Base-by-base conservation (phyloP, 495 filamentous ascomycete genomes). In the Penicillium manginii region DNA sequence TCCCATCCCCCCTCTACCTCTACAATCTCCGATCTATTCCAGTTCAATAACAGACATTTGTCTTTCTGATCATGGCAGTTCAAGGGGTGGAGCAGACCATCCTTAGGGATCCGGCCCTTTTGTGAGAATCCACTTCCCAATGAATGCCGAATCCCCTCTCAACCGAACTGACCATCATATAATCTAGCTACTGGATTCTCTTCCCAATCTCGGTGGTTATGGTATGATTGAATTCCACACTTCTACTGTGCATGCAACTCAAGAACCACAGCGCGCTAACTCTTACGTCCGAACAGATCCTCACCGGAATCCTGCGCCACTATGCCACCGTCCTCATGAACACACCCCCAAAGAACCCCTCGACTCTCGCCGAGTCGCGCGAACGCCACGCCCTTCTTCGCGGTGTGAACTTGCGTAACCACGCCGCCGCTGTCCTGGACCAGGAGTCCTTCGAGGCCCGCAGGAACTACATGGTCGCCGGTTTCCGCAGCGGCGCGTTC, bases 171-270 rank as follows among this genome's bases (percentile, higher is more conserved):
- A 70, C 55, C 46, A 26, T 23, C 57, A 56, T 8, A 17, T 8
- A 17, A 62, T 63, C 57, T 46, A 97, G 93, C 77, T 97, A 96
- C 79, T 98, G 94, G 94, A 98, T 98, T 74, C 79, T 98, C 35
- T 89, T 98, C 63, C 94, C 94, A 22, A 98, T 98, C 72, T 93
- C 93, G 17, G 81, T 94, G 63, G 94, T 98, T 68, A 98, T 98
- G 96, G 91, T 96, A 84, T 48, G 74, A 32, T 31, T 29, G 15
- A 19, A 9, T 19, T 10, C 17, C 14, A 19, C 40, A 0, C 17
- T 17, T n/a, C n/a, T n/a, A 6, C 17, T 18, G 40, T n/a, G 40
- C 39, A 39, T 29, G 15, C 6, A 32, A 23, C 42, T 29, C 19
- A 33, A 47, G 42, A 29, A 29, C 26, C 26, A 29, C 26, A 5